These are phyloP conservation scores for Mycoemilia scoparia DNA, from an alignment of 192 early-diverging fungal species.

Conservation along the genomic window DNA sequence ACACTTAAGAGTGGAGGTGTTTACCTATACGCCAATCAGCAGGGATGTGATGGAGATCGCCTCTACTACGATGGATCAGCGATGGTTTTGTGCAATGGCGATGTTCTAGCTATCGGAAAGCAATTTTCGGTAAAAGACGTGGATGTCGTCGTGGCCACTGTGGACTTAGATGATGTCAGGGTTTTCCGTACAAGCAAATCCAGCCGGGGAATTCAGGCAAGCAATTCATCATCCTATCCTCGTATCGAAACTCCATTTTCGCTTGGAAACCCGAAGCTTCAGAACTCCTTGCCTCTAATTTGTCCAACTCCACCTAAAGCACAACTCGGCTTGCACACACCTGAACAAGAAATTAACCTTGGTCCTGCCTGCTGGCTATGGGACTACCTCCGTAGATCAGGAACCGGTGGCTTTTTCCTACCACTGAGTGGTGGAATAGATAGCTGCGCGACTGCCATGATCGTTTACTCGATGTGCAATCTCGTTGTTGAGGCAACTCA, in stretches of 20 bases:
- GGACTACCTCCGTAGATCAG: constrained; percentile 92
- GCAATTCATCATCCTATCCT: constrained; percentile 36
- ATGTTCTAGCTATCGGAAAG: constrained; percentile 66
- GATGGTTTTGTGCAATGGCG: constrained; percentile 79
- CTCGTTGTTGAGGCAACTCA: constrained; percentile 14
- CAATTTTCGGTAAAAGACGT: constrained; percentile 93
- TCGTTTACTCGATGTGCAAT: constrained; percentile 84
- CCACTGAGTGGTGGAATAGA: constrained; percentile 97
- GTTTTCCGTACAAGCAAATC: constrained; percentile 47
- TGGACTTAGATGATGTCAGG: constrained; percentile 79
- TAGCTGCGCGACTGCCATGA: constrained; percentile 72
- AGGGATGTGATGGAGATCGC: constrained; percentile 95
- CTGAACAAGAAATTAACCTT: constrained; percentile 78
- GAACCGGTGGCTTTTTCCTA: constrained; percentile 77
- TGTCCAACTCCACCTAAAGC: constrained; percentile 25
- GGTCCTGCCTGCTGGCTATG: constrained; percentile 99
- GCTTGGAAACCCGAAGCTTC: constrained; percentile 16
- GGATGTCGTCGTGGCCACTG: constrained; percentile 79
- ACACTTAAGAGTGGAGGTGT: constrained; percentile 86
- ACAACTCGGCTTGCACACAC: constrained; percentile 39
- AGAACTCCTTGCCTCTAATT: constrained; percentile 3
- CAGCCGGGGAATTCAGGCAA: constrained; percentile 71
- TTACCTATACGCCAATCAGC: constrained; percentile 91
- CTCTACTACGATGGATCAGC: constrained; percentile 93
- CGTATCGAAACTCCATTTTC: constrained; percentile 41